Base-by-base conservation (phyloP, 495 filamentous ascomycete genomes). In the Penicillium simplicissimum region DNA sequence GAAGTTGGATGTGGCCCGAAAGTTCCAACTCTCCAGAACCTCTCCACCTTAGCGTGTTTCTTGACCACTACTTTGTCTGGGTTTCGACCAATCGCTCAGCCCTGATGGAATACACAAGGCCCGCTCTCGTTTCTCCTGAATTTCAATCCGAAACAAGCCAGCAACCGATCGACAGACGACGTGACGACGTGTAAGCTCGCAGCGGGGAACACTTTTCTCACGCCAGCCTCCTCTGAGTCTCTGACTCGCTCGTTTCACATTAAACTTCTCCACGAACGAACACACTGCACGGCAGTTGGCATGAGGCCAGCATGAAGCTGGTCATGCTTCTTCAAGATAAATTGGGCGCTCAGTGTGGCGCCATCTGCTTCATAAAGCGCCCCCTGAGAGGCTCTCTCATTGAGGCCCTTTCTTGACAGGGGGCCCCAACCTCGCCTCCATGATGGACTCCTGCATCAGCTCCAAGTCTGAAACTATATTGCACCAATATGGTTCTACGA, bases 101-200 rank as follows among this genome's bases (percentile, higher is more conserved):
- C n/a, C n/a, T 5, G n/a, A n/a, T 11, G 14, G 45, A n/a, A 49
- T 49, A n/a, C 14, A 1, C 23, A 11, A n/a, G 45, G 13, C 45
- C 45, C 11, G 21, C 45, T 28, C 45, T 36, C 1, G 13, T 52
- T 8, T 15, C 33, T 31, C 51, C 34, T 23, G n/a, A 25, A 49
- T 33, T 42, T 61, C 49, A 60, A 62, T 36, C 52, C 62, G 60
- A 66, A 60, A 57, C 57, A 60, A 36, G 8, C 10, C 38, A 57
- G 47, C 47, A 35, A 15, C 28, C 23, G 64, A 67, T 63, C 60
- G 64, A 54, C 60, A 63, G 56, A 58, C 23, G 60, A 57, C 57
- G 57, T 59, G 56, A 58, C 23, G 60, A 57, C 57, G 57, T 59
- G 60, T 60, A 67, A 60, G 64, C 59, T 53, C 45, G 4, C 15